These are phyloP conservation scores for Zygnema circumcarinatum DNA, from an alignment of 139 green algal genomes.

Conservation along the genomic window DNA sequence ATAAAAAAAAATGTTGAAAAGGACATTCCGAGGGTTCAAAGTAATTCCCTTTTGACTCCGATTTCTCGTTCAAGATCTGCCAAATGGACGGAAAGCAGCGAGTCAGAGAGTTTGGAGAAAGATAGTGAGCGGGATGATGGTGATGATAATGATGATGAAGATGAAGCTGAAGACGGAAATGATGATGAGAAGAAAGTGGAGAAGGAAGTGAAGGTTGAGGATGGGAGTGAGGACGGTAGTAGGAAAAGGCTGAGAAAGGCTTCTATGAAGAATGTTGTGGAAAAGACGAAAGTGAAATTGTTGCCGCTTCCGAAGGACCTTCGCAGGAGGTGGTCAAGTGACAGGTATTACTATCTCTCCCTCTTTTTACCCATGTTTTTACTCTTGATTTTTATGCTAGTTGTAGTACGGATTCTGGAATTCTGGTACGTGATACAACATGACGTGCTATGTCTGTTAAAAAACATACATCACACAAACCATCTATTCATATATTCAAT, in stretches of 20 bases:
- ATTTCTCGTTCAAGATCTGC: neutral
- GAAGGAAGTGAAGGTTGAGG: conserved; percentile 3
- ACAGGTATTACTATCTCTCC: conserved; percentile 28
- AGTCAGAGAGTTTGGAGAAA: conserved; percentile 10
- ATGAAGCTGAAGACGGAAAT: conserved; percentile 15
- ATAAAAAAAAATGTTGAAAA: neutral
- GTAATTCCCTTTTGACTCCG: neutral
- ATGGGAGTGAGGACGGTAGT: neutral
- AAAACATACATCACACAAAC: too few species aligned
- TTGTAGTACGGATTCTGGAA: too few species aligned
- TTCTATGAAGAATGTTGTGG: neutral
- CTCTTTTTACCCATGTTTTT: too few species aligned
- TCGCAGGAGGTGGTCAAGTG: conserved; percentile 44
- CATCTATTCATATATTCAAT: too few species aligned
- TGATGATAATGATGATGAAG: neutral
- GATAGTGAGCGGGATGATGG: conserved; percentile 3
- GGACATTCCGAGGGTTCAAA: neutral
- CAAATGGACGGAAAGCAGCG: neutral
- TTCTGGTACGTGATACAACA: too few species aligned
- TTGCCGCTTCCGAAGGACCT: conserved; percentile 56
- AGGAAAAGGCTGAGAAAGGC: too few species aligned
- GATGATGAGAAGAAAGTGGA: neutral
- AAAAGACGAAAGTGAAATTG: conserved; percentile 35
- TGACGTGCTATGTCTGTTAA: too few species aligned
- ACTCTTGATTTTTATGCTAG: too few species aligned